Evolutionary conservation across 495 filamentous ascomycete genomes (phyloP), one percentile per base, ranked within the genome.

Genomic region (Aspergillus nanangensis): DNA sequence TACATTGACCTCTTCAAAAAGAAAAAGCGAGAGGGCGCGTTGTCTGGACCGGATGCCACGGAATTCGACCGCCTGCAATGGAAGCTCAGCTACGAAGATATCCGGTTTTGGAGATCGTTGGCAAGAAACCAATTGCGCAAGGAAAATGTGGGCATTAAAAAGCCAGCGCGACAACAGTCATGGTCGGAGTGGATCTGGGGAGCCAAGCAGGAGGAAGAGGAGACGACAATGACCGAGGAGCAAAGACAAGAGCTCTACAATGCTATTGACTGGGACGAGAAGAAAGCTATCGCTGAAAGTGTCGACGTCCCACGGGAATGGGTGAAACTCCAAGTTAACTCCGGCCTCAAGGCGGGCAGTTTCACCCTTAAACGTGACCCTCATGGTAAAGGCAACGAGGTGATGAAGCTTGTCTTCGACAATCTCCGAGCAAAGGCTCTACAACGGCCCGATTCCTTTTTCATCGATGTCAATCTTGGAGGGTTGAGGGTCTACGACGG

Each of bases 221-320:
- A 86, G 53, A 81, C 81, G 8, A 76, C 84, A 41, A 94, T 98
- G 78, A 91, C 88, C 1, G 94, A 98, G 44, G 82, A 96, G 62
- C 90, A 98, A 61, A 83, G 91, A 34, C 90, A 97, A 61, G 93
- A 97, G 70, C 78, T 98, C 8, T 98, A 98, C 57, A 87, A 89
- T 52, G 94, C 88, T 25, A 98, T 98, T 52, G 90, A 96, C 57
- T 98, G 90, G 87, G 88, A 98, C 54, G 93, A 98, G 69, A 96
- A 96, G 74, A 86, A 90, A 40, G 83, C 83, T 3, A 75, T 98
- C 24, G 73, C 88, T 0, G 91, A 93, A 50, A 83, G 83, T 43
- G 85, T 98, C 20, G 91, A 97, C 57, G 76, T 87, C 38, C 93
- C 93, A 0, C 80, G 85, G 36, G 94, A 98, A 49, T 88, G 87